Conservation (phyloP, 257 asterid genomes). For the Plectranthus barbatus region DNA sequence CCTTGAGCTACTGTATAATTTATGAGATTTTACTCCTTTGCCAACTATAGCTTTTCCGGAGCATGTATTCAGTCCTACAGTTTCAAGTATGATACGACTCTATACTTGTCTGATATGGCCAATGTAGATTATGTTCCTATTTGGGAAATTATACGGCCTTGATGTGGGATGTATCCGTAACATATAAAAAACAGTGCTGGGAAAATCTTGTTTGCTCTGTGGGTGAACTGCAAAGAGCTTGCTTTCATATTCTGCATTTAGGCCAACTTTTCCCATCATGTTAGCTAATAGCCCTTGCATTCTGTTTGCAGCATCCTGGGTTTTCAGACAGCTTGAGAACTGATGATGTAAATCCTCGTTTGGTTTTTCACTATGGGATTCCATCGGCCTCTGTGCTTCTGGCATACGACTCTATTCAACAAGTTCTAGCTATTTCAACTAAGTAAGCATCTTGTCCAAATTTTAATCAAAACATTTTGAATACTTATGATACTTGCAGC, state of each 20-base stretch:
- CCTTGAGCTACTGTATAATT: too few species aligned
- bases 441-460: conserved; percentile 32
- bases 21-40: too few species aligned
- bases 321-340: conserved; percentile 52
- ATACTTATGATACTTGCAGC: neutral
- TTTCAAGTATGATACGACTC: neutral
- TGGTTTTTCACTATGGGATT: conserved; percentile 79
- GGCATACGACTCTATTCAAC: conserved; percentile 58
- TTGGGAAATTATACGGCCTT: neutral
- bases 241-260: neutral
- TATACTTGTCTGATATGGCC: neutral
- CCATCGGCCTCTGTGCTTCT: conserved; percentile 57
- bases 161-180: neutral
- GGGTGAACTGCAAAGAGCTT: neutral
- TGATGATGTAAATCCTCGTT: conserved; percentile 53
- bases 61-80: neutral
- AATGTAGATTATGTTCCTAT: neutral
- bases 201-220: neutral
- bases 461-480: neutral
- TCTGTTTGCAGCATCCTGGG: conserved; percentile 60
- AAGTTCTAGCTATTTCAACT: conserved; percentile 71
- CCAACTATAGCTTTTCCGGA: too few species aligned
- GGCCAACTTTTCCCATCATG: neutral
- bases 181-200: too few species aligned
- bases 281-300: neutral